phyloP scores from a whole-genome alignment of 352 stramenopile genomes.

The Phytophthora hibernalis region DNA sequence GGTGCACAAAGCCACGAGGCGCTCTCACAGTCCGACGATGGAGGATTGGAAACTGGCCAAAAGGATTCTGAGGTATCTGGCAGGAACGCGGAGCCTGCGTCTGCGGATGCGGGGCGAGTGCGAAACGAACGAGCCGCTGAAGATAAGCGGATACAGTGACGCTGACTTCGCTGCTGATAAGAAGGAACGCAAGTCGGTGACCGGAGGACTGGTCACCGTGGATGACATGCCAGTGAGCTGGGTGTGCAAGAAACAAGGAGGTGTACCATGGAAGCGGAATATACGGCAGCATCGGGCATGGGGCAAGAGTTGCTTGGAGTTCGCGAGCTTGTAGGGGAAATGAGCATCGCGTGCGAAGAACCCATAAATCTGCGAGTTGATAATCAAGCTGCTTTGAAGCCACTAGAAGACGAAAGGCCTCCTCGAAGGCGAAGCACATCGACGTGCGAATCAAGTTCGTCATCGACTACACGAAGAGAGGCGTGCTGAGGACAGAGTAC shows the following conservation, averaged over 20 bases:
- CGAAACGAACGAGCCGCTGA: neutral
- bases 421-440: constrained; percentile 18
- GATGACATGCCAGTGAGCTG: constrained; percentile 17
- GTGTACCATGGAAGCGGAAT: constrained; percentile 29
- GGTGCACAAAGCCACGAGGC: neutral
- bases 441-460: constrained; percentile 27
- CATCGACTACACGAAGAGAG: neutral
- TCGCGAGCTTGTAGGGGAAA: constrained; percentile 2
- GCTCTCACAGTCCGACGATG: neutral
- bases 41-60: neutral
- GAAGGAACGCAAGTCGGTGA: neutral
- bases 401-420: constrained; percentile 10
- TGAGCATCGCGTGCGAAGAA: neutral
- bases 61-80: neutral
- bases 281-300: constrained; percentile 16
- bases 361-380: constrained; percentile 4
- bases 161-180: neutral
- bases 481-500: constrained; percentile 10
- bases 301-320: constrained; percentile 14
- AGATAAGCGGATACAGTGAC: neutral
- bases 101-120: neutral
- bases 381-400: constrained; percentile 16
- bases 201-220: constrained; percentile 12
- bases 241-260: constrained; percentile 25
- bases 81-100: neutral